These are phyloP conservation scores for Penicillium sp. DNA, from an alignment of 2,329 filamentous ascomycete genomes.

Conservation along the genomic window DNA sequence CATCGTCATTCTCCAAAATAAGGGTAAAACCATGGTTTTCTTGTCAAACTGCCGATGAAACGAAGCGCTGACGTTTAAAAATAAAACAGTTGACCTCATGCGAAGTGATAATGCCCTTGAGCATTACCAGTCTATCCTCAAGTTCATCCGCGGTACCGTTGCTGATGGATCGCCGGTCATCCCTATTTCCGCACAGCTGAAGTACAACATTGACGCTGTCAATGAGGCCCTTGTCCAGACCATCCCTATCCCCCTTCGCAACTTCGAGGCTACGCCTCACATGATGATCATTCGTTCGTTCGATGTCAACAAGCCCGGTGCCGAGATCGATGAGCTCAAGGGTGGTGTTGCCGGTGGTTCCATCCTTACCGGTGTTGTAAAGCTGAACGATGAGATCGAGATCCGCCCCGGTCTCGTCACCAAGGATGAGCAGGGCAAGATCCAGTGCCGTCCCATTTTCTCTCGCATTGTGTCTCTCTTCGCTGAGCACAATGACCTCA, in stretches of 20 bases:
- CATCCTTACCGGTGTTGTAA: conserved; percentile 92
- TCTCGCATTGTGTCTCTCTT: conserved; percentile 89
- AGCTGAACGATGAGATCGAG: conserved; percentile 95
- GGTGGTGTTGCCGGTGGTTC: conserved; percentile 95
- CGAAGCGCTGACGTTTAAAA: neutral
- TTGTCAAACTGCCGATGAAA: neutral
- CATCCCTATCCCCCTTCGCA: conserved; percentile 81
- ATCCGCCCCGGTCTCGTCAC: conserved; percentile 97
- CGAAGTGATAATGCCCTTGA: conserved; percentile 84
- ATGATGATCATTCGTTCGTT: conserved; percentile 99
- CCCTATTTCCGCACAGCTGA: conserved; percentile 92
- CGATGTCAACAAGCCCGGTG: conserved; percentile 98
- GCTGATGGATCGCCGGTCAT: conserved; percentile 92
- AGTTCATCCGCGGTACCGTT: conserved; percentile 96
- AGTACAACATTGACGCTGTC: conserved; percentile 98
- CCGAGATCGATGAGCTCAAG: conserved; percentile 96
- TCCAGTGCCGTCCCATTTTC: conserved; percentile 96
- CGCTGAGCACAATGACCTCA: conserved; percentile 95
- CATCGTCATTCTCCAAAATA: conserved; percentile 99
- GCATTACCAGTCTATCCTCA: conserved; percentile 93
- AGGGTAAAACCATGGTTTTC: conserved; percentile 38
- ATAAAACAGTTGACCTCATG: conserved; percentile 71
- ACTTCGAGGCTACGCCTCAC: conserved; percentile 85
- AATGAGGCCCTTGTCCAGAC: conserved; percentile 92
- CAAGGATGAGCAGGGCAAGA: conserved; percentile 83